Percentiles rank a stretch among this genome's conserved stretches.
Evolutionary conservation across 768 basidiomycete species (phyloP).

Genomic region (Serendipita vermifera): DNA sequence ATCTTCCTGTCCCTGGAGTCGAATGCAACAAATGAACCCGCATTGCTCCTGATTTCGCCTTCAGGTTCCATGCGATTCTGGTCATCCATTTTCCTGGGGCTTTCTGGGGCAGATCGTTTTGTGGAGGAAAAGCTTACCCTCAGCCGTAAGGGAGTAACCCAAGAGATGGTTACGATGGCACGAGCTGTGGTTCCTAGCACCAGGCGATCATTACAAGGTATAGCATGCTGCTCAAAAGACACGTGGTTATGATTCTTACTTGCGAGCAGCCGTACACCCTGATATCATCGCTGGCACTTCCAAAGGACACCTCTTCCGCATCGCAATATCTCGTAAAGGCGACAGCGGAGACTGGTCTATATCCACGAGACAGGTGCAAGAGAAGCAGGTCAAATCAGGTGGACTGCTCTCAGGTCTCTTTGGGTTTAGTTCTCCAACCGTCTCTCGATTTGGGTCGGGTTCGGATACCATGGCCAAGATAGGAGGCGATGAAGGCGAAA

Average conservation of each 20-base stretch:
- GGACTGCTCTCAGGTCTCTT: background rate
- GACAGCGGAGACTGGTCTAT: background rate
- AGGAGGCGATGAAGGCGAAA: background rate
- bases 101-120: conserved; percentile 65
- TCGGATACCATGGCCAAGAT: background rate
- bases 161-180: too few species aligned
- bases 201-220: too few species aligned
- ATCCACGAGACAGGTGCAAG: background rate
- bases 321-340: conserved; percentile 36
- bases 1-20: conserved; percentile 38
- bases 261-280: too few species aligned
- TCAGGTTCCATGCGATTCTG: conserved; percentile 70
- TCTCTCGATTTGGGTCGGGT: background rate
- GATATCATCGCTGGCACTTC: conserved; percentile 51
- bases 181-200: too few species aligned
- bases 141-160: too few species aligned
- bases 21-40: conserved; percentile 71
- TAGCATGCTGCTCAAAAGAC: too few species aligned
- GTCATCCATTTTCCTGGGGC: conserved; percentile 74
- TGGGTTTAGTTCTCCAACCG: background rate
- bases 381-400: background rate
- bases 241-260: too few species aligned
- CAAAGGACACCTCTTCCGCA: conserved; percentile 48
- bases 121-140: conserved; percentile 17
- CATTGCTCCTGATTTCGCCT: conserved; percentile 63